Evolutionary conservation across 2,329 filamentous ascomycete species (phyloP).

Genomic region (Colletotrichum sp.): DNA sequence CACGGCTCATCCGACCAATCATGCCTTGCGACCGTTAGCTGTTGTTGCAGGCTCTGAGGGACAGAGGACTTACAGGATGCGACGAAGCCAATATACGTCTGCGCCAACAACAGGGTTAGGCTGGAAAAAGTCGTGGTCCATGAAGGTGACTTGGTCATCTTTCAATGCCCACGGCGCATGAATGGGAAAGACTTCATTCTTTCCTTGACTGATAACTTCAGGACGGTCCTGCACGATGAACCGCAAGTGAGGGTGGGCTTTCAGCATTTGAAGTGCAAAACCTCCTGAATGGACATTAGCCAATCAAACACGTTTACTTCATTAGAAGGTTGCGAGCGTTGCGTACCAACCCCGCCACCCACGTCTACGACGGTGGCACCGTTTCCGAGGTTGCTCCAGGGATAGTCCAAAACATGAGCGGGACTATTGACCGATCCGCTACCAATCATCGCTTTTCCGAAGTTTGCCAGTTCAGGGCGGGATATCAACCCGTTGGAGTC

Average conservation of each 20-base stretch:
- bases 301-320: neutral
- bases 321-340: neutral
- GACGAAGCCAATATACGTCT: conserved; percentile 36
- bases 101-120: conserved; percentile 31
- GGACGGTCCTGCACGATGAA: conserved; percentile 41
- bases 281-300: conserved; percentile 24
- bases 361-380: neutral
- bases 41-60: neutral
- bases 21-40: conserved; percentile 20
- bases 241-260: conserved; percentile 34
- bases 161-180: conserved; percentile 25
- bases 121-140: conserved; percentile 36
- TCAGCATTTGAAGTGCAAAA: conserved; percentile 30
- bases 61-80: conserved; percentile 21
- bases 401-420: neutral
- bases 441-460: neutral
- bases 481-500: neutral
- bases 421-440: neutral
- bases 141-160: conserved; percentile 22
- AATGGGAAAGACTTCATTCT: conserved; percentile 31
- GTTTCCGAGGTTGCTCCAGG: neutral
- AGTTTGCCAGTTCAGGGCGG: neutral
- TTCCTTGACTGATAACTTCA: conserved; percentile 27
- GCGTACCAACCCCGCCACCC: neutral
- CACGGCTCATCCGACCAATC: conserved; percentile 41